Conservation (phyloP, 495 filamentous ascomycete species). For the Penicillium argentinense region DNA sequence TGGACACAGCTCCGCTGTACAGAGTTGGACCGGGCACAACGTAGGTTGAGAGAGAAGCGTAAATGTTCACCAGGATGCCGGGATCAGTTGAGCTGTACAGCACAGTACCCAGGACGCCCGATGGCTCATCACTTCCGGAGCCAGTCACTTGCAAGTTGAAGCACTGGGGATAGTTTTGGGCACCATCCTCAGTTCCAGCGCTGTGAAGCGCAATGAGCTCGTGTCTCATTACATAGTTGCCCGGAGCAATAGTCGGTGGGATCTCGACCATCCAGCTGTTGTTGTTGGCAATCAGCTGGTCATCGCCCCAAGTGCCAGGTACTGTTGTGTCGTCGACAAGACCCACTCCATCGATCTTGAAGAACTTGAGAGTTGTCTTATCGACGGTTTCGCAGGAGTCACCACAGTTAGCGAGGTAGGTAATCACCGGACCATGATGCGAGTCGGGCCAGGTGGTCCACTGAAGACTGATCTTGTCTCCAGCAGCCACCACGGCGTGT, state of each 20-base stretch:
- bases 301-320: conserved; percentile 64
- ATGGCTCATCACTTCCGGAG: conserved; percentile 53
- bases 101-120: conserved; percentile 55
- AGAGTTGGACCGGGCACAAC: conserved; percentile 50
- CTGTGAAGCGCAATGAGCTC: conserved; percentile 76
- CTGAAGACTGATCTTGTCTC: conserved; percentile 54
- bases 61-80: conserved; percentile 63
- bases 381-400: conserved; percentile 60
- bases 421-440: conserved; percentile 69
- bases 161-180: conserved; percentile 78
- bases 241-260: conserved; percentile 57
- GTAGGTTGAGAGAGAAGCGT: conserved; percentile 46
- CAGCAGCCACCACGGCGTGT: conserved; percentile 52
- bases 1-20: conserved; percentile 31
- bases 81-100: conserved; percentile 61
- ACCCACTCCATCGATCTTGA: conserved; percentile 70
- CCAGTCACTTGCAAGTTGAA: conserved; percentile 71
- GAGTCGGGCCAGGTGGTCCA: conserved; percentile 67
- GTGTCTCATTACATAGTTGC: conserved; percentile 76
- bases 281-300: conserved; percentile 63
- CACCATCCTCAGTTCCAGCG: conserved; percentile 53
- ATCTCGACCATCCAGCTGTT: conserved; percentile 67
- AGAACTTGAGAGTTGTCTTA: conserved; percentile 62
- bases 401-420: conserved; percentile 70
- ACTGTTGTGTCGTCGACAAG: conserved; percentile 47